Evolutionary conservation across 441 rosid species (phyloP).

Genomic region (Manihot esculenta): DNA sequence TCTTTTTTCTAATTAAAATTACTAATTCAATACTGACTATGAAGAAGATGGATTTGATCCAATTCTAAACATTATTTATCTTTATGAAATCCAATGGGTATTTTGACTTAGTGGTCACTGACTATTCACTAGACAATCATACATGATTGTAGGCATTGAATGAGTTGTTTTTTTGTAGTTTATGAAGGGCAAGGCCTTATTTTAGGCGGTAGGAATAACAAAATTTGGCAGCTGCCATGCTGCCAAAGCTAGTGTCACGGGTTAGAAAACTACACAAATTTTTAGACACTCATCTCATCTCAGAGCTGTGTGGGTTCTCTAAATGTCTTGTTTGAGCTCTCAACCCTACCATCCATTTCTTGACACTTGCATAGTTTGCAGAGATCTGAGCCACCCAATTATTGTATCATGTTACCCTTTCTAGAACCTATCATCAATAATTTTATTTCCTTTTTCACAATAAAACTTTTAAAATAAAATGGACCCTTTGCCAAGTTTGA

Average conservation of each 20-base stretch:
- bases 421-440: background rate
- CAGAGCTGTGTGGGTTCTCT: background rate
- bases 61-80: too few species aligned
- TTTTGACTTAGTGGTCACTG: too few species aligned
- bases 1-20: too few species aligned
- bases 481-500: too few species aligned
- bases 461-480: too few species aligned
- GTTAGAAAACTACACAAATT: background rate
- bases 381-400: background rate
- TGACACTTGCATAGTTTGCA: background rate
- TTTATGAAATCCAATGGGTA: background rate
- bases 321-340: background rate
- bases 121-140: background rate
- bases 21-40: too few species aligned
- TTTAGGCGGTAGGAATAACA: background rate
- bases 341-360: background rate
- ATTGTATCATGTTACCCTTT: background rate
- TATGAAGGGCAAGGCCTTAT: background rate
- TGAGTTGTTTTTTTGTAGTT: slow-evolving; percentile 1
- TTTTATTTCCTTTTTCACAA: background rate
- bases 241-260: slow-evolving; percentile 17
- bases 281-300: background rate
- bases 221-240: background rate
- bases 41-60: too few species aligned
- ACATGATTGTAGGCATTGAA: background rate